A percentile compares a stretch with the other conserved stretches of the same genome.
phyloP scores from a whole-genome alignment of 768 basidiomycete genomes.

The Boletus subcaerulescens region DNA sequence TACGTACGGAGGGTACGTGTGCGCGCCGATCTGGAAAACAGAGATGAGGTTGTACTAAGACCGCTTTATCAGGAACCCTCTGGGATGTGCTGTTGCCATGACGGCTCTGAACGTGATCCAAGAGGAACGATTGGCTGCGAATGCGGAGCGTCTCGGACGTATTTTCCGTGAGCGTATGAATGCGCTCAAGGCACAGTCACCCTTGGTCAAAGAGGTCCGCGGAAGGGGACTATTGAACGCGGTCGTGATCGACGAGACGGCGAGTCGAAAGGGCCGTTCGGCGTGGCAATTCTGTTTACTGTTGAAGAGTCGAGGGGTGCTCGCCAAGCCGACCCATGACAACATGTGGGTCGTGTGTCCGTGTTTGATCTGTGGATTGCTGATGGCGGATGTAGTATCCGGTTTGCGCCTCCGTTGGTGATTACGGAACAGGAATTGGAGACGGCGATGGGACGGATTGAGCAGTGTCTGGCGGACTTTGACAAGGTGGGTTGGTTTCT shows the following conservation, averaged over 20 bases:
- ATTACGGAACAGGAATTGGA: slow-evolving; percentile 85
- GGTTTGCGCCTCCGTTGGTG: slow-evolving; percentile 94
- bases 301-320: slow-evolving; percentile 84
- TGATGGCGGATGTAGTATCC: slow-evolving; percentile 57
- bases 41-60: not conserved
- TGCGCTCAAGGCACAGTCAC: slow-evolving; percentile 51
- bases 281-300: slow-evolving; percentile 97
- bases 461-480: slow-evolving; percentile 73
- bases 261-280: slow-evolving; percentile 71
- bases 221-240: slow-evolving; percentile 91
- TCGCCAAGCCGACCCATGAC: slow-evolving; percentile 95
- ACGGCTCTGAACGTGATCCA: slow-evolving; percentile 89
- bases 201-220: slow-evolving; percentile 75
- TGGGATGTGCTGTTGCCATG: slow-evolving; percentile 95
- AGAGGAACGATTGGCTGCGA: slow-evolving; percentile 80
- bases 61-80: slow-evolving; percentile 63
- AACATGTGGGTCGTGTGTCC: slow-evolving; percentile 67
- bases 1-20: slow-evolving; percentile 83
- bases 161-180: slow-evolving; percentile 67
- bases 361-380: not conserved
- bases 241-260: slow-evolving; percentile 84
- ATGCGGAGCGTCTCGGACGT: slow-evolving; percentile 76
- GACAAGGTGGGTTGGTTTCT: slow-evolving; percentile 55
- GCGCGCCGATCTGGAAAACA: not conserved
- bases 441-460: slow-evolving; percentile 73